Evolutionary conservation across 768 basidiomycete genomes (phyloP), one percentile per base, ranked within the genome.

Genomic region (Naganishia kalamii): DNA sequence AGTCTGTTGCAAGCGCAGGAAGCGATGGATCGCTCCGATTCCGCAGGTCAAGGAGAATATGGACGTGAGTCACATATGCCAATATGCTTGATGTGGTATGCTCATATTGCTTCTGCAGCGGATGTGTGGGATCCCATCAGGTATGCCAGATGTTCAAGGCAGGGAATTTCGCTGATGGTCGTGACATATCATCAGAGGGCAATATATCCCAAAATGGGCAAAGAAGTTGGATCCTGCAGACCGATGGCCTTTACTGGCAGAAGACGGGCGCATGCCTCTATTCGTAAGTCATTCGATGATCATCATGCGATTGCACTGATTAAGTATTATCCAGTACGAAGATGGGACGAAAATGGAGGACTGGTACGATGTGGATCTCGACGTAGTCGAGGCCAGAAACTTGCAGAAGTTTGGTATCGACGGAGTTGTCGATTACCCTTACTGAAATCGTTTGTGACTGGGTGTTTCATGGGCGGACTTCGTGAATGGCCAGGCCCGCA

Each of bases 171-270:
- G n/a, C 43, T 62, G 61, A 50, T n/a, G 8, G 23, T 41, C 7
- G 27, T 30, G 21, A 13, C 37, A 21, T 12, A 23, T 49, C 33
- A 23, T 35, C 29, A 67, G 66, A 11, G 66, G 66, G 3, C 66
- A 67, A 57, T 67, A 67, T 43, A 60, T 67, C 13, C 66, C 66
- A 15, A 60, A 54, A 59, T 67, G 66, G 66, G 65, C 66, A 10
- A 61, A 37, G 12, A 67, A 63, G 35, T 62, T 67, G 15, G 46
- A 52, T 2, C 41, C 27, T 40, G 66, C 66, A 15, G 66, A 67
- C 40, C 50, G 51, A 49, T 67, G 66, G 66, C 66, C 66, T 8
- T 46, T 67, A 19, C 52, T 63, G 10, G 51, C 63, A 21, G 61
- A 67, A 33, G 61, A 67, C 21, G 66, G 66, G 21, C 29, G 51